A percentile compares a stretch with the other conserved stretches of the same genome.
Evolutionary conservation across 2,329 filamentous ascomycete species (phyloP).

Genomic region (Huntiella omanensis): DNA sequence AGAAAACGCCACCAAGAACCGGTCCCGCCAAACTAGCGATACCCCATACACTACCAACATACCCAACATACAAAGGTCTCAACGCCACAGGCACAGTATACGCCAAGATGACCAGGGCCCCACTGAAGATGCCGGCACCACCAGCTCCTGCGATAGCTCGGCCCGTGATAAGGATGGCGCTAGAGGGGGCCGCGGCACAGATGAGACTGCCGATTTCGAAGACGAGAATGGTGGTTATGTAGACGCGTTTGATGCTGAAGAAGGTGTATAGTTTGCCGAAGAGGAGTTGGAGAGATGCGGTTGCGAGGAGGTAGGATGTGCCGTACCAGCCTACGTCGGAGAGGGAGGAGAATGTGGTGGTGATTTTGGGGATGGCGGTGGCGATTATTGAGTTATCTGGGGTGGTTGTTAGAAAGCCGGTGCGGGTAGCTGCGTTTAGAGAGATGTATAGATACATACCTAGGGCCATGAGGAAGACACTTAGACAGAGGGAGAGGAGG

Average conservation of each 20-base stretch:
- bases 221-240: constrained; percentile 20
- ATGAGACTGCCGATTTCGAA: constrained; percentile 27
- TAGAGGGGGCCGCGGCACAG: constrained; percentile 20
- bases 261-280: constrained; percentile 27
- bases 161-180: constrained; percentile 19
- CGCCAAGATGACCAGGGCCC: constrained; percentile 24
- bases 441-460: constrained; percentile 14
- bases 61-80: constrained; percentile 21
- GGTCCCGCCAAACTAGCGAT: constrained; percentile 18
- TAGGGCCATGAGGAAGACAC: constrained; percentile 24
- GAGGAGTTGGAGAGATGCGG: constrained; percentile 22
- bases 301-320: constrained; percentile 24
- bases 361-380: constrained; percentile 26
- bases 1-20: constrained; percentile 15
- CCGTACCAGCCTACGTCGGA: constrained; percentile 33
- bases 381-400: constrained; percentile 24
- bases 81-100: constrained; percentile 19
- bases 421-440: background rate
- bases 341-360: constrained; percentile 24
- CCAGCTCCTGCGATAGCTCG: constrained; percentile 22
- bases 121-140: constrained; percentile 27
- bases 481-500: constrained; percentile 16
- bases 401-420: background rate
- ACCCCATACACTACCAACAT: constrained; percentile 20
- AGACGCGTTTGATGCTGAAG: constrained; percentile 24